Percentiles rank a stretch among this genome's conserved stretches.
These are phyloP conservation scores for Mycena metata DNA, from an alignment of 768 basidiomycete genomes.

Conservation along the genomic window DNA sequence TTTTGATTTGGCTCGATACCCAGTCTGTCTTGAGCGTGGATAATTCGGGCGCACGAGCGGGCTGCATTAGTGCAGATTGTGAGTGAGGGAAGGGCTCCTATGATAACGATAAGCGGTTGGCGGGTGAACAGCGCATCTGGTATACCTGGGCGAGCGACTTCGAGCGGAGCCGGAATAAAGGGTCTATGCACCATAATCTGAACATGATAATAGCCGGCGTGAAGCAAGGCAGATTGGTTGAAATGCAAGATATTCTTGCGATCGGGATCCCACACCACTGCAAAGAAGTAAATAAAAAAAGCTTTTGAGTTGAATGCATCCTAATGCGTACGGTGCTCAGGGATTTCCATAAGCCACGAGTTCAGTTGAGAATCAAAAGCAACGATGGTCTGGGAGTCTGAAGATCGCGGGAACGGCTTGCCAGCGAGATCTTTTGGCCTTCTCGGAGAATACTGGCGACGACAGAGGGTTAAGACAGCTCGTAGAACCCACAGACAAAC, in stretches of 20 bases:
- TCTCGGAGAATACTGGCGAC: slow-evolving; percentile 79
- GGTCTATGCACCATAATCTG: slow-evolving; percentile 86
- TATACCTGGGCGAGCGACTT: slow-evolving; percentile 50
- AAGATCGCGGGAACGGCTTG: slow-evolving; percentile 59
- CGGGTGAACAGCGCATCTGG: not conserved
- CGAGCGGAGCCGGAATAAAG: slow-evolving; percentile 79
- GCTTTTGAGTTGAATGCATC: slow-evolving; percentile 60
- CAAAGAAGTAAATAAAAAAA: slow-evolving; percentile 51
- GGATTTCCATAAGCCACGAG: slow-evolving; percentile 80
- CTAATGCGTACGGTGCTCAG: slow-evolving; percentile 62
- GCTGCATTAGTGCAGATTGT: slow-evolving; percentile 91
- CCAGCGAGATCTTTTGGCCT: slow-evolving; percentile 68
- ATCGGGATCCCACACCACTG: slow-evolving; percentile 62
- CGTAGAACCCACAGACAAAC: not conserved
- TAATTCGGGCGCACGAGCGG: slow-evolving; percentile 78
- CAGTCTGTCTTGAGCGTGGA: slow-evolving; percentile 64
- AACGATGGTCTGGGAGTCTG: slow-evolving; percentile 75
- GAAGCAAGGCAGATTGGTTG: slow-evolving; percentile 71
- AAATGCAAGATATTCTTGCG: slow-evolving; percentile 57
- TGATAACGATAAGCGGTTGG: not conserved
- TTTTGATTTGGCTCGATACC: slow-evolving; percentile 51
- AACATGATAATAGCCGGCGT: slow-evolving; percentile 60
- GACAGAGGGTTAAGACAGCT: not conserved
- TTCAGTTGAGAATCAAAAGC: slow-evolving; percentile 85
- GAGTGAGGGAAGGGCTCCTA: slow-evolving; percentile 68